phyloP scores from a whole-genome alignment of 2,329 filamentous ascomycete genomes.

The Microsporum ferrugineum region DNA sequence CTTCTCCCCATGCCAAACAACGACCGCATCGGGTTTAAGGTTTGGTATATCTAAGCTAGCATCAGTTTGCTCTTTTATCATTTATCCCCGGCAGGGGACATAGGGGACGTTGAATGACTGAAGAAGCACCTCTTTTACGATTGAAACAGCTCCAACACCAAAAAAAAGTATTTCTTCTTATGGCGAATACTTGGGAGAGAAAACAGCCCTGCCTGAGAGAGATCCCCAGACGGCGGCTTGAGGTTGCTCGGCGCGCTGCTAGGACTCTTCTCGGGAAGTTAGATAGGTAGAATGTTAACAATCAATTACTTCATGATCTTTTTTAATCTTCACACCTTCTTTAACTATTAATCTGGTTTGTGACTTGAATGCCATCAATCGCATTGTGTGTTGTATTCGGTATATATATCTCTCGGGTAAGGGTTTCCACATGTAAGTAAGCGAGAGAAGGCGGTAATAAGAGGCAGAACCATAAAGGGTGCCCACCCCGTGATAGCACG shows the following conservation, averaged over 20 bases:
- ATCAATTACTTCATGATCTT: not conserved
- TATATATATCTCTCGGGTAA: no score
- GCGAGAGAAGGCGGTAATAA: not conserved
- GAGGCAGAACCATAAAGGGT: not conserved
- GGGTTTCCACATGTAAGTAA: no score
- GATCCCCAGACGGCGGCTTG: conserved; percentile 4
- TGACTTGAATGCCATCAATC: no score
- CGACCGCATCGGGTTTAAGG: conserved; percentile 24
- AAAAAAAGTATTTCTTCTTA: not conserved
- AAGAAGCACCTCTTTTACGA: not conserved
- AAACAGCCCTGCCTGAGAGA: not conserved
- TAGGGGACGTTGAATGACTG: not conserved
- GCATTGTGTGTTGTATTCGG: no score
- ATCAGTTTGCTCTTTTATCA: not conserved
- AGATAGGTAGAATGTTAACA: not conserved
- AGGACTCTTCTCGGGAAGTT: not conserved
- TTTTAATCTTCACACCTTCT: not conserved
- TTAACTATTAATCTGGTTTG: not conserved
- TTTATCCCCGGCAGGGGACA: not conserved
- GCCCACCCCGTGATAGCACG: not conserved
- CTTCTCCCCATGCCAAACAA: conserved; percentile 26
- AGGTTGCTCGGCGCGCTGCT: conserved; percentile 2
- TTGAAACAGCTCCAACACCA: not conserved
- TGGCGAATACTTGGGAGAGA: not conserved
- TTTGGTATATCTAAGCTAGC: conserved; percentile 31